Percentiles rank a stretch among this genome's conserved stretches.
phyloP scores from a whole-genome alignment of 2,329 filamentous ascomycete genomes.

The Beauveria sp. region DNA sequence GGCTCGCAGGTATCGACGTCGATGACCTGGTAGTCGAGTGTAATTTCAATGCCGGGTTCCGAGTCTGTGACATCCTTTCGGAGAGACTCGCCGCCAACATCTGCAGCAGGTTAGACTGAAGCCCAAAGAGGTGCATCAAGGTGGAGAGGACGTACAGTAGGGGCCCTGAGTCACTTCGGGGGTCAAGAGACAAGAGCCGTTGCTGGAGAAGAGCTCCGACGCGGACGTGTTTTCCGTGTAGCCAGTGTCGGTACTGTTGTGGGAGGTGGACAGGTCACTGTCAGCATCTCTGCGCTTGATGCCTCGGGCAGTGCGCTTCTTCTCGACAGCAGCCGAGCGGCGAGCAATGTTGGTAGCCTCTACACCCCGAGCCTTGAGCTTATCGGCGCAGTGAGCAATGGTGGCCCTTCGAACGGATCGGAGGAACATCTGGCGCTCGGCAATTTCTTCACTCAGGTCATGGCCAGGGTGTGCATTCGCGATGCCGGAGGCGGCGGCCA shows the following conservation, averaged over 20 bases:
- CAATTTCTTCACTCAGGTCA: slow-evolving; percentile 38
- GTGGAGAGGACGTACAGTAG: slow-evolving; percentile 23
- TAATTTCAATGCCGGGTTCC: slow-evolving; percentile 31
- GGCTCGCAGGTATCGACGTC: slow-evolving; percentile 34
- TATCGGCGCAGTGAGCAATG: slow-evolving; percentile 38
- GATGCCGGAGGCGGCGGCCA: background rate
- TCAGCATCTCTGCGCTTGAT: slow-evolving; percentile 26
- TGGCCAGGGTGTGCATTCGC: slow-evolving; percentile 37
- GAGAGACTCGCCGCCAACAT: slow-evolving; percentile 25
- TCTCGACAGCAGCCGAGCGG: slow-evolving; percentile 32
- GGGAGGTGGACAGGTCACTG: slow-evolving; percentile 24
- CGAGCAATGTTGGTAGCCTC: slow-evolving; percentile 36
- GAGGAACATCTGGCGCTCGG: slow-evolving; percentile 39
- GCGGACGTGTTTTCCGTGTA: slow-evolving; percentile 24
- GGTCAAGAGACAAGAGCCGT: slow-evolving; percentile 38
- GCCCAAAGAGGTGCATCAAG: background rate
- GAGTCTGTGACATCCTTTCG: slow-evolving; percentile 32
- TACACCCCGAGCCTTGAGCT: slow-evolving; percentile 40
- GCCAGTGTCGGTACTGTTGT: slow-evolving; percentile 29
- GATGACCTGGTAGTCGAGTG: slow-evolving; percentile 36
- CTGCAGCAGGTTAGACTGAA: slow-evolving; percentile 11
- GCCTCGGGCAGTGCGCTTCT: slow-evolving; percentile 32
- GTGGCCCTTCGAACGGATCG: slow-evolving; percentile 30
- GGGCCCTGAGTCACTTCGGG: slow-evolving; percentile 45
- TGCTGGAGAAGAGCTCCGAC: slow-evolving; percentile 29